These are phyloP conservation scores for Lonicera japonica DNA, from an alignment of 129 eudicot species.

Conservation along the genomic window DNA sequence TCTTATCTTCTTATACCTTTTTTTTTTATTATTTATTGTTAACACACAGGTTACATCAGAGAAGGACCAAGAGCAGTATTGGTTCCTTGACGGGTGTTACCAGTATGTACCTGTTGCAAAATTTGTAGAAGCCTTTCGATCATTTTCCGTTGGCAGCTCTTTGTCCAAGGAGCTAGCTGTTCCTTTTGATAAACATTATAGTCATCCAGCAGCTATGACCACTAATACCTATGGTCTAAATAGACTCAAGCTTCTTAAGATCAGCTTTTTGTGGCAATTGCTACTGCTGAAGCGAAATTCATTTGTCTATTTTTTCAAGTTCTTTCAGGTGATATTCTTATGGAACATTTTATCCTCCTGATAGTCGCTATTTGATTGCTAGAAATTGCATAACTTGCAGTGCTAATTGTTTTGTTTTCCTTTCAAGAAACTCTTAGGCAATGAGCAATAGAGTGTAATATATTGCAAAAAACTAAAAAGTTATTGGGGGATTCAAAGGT, in stretches of 20 bases:
- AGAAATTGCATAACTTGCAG: no score
- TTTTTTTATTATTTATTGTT: neutral
- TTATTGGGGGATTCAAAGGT: no score
- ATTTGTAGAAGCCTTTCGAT: conserved; percentile 68
- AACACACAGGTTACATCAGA: conserved; percentile 58
- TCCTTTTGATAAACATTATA: conserved; percentile 42
- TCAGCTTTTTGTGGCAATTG: conserved; percentile 69
- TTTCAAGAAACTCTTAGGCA: no score
- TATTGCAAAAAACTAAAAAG: no score
- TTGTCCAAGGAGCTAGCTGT: conserved; percentile 49
- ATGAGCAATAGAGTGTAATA: no score
- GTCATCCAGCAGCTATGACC: conserved; percentile 68
- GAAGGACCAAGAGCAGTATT: conserved; percentile 87
- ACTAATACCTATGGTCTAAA: conserved; percentile 48
- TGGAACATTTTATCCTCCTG: neutral
- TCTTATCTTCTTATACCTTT: neutral
- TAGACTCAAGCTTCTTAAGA: conserved; percentile 46
- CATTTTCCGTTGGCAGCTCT: conserved; percentile 49
- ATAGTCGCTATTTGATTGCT: neutral
- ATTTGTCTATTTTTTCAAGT: conserved; percentile 59
- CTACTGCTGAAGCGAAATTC: conserved; percentile 66
- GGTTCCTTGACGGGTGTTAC: conserved; percentile 51
- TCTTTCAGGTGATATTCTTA: conserved; percentile 47
- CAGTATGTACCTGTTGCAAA: conserved; percentile 50
- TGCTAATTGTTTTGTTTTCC: neutral